Evolutionary conservation across 371 early-diverging fungal species (phyloP), one percentile per base, ranked within the genome.

Genomic region (Lichtheimia ornata): DNA sequence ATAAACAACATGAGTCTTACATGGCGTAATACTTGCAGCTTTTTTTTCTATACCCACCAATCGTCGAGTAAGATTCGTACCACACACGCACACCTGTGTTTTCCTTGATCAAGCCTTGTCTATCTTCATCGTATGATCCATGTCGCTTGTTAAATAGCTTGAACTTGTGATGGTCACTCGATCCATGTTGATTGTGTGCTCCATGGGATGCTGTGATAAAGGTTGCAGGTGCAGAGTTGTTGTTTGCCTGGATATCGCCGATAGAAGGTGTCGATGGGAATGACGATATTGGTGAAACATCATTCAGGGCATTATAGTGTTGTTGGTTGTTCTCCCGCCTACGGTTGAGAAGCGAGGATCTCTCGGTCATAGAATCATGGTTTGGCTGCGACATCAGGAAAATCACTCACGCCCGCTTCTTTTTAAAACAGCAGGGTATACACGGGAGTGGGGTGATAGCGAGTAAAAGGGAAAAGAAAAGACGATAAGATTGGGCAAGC

Each of bases 41-140:
- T 35, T 35, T 11, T 35, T 35, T 35, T 35, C 35, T 35, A 17
- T 47, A 47, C 47, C 7, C 18, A 81, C 95, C 95, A 43, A 94
- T 94, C 25, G 76, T 84, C 4, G 86, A 84, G 59, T 87, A 87
- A 35, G 84, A 83, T 61, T 84, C 84, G 64, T 82, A 84, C 85
- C 86, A 84, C 20, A 85, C 77, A 51, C 88, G 71, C 11, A 85
- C 65, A 62, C 88, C 88, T 11, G 84, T 84, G 49, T 77, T 83
- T 63, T 87, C 86, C 45, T 79, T 74, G 20, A 85, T 72, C n/a
- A 87, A 50, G 4, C 71, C 83, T 62, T 83, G 81, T 40, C 73
- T 72, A 51, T 84, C 84, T 58, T 84, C 84, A 47, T 84, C 84
- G 59, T 83, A 81, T 5, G 53, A 62, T 5, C 79, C 74, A 20